Percentiles rank a stretch among this genome's conserved stretches.
These are phyloP conservation scores for Aspergillus hancockii DNA, from an alignment of 495 filamentous ascomycete species.

Conservation along the genomic window DNA sequence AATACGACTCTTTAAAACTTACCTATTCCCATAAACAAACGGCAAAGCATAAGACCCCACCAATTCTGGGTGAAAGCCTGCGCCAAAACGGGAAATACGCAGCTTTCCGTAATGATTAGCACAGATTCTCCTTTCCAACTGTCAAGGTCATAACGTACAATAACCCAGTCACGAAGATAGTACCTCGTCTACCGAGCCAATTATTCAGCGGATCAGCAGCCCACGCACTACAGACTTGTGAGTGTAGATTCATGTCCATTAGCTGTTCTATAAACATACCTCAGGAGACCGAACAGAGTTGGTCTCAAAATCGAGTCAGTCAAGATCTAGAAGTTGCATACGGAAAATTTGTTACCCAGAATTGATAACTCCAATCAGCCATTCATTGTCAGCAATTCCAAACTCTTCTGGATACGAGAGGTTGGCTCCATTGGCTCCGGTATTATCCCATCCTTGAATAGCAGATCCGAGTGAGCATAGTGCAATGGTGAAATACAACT, in stretches of 20 bases:
- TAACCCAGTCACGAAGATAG: neutral
- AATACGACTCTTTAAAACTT: no score
- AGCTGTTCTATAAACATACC: neutral
- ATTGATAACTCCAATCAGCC: neutral
- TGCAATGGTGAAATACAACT: neutral
- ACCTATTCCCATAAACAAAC: neutral
- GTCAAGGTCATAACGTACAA: neutral
- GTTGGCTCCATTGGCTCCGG: neutral
- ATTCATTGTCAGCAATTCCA: neutral
- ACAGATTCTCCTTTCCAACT: neutral
- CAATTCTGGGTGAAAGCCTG: neutral
- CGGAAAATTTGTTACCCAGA: neutral
- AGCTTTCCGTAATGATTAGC: neutral
- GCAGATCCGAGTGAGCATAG: neutral
- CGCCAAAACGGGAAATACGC: neutral
- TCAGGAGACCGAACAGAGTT: neutral
- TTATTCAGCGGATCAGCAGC: neutral
- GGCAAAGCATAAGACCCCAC: neutral
- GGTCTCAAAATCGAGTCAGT: neutral
- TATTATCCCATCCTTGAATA: neutral
- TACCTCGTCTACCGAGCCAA: neutral
- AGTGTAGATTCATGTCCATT: neutral
- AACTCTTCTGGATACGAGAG: neutral
- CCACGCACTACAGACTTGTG: neutral
- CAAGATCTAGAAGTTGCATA: neutral